Conservation (phyloP, 2,329 filamentous ascomycete genomes). For the Aureobasidium mangrovei region DNA sequence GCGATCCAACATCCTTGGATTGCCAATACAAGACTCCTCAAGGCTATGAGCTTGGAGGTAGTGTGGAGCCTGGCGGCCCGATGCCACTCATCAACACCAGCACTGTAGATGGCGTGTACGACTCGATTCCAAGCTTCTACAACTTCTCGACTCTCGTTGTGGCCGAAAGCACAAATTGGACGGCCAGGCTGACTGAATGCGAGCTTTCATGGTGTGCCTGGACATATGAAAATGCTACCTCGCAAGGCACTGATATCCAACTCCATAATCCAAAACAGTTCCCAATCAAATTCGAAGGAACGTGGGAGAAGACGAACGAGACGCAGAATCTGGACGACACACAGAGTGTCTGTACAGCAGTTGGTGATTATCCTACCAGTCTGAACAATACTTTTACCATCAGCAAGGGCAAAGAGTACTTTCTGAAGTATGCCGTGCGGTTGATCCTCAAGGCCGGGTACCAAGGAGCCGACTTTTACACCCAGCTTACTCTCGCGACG, state of each 20-base stretch:
- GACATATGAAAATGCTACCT: background rate
- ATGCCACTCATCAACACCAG: slow-evolving; percentile 8
- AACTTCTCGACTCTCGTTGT: slow-evolving; percentile 11
- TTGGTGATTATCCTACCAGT: background rate
- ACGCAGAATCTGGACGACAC: background rate
- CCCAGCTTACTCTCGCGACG: slow-evolving; percentile 5
- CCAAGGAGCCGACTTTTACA: slow-evolving; percentile 8
- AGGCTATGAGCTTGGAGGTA: background rate
- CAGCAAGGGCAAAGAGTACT: slow-evolving; percentile 11
- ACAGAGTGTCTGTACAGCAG: background rate
- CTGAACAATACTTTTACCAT: slow-evolving; percentile 7
- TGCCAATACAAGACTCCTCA: background rate
- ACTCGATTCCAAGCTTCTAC: slow-evolving; percentile 6
- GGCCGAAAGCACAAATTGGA: background rate
- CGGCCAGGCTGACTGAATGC: slow-evolving; percentile 1
- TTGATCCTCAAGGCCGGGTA: slow-evolving; percentile 11
- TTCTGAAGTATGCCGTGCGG: slow-evolving; percentile 2
- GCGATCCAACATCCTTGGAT: background rate
- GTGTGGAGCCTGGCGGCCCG: background rate
- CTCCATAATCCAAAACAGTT: background rate
- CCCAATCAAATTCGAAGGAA: background rate
- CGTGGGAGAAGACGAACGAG: background rate
- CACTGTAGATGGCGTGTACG: slow-evolving; percentile 2
- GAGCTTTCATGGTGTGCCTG: slow-evolving; percentile 5
- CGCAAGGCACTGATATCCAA: background rate